Evolutionary conservation across 768 basidiomycete species (phyloP).

Genomic region (Lyophyllum shimeji): DNA sequence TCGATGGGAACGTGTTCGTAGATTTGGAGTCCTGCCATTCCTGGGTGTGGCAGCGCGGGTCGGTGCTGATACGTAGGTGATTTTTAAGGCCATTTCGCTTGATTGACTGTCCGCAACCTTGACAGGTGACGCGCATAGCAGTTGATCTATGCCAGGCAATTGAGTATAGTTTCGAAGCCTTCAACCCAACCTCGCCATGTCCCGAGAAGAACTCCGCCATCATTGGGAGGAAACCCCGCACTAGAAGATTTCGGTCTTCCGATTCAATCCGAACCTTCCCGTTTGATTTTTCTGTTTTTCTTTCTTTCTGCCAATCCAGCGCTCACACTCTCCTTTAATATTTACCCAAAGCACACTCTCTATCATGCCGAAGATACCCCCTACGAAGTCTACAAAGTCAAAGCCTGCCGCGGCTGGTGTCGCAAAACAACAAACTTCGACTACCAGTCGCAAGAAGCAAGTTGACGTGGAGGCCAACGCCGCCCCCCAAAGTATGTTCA

Average conservation of each 20-base stretch:
- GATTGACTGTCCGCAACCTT: constrained; percentile 1
- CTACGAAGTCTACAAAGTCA: not conserved
- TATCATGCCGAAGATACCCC: not conserved
- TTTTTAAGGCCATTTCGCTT: constrained; percentile 4
- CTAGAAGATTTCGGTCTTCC: not conserved
- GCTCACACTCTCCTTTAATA: not conserved
- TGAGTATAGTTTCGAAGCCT: not conserved
- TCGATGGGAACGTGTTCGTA: not conserved
- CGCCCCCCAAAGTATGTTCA: not conserved
- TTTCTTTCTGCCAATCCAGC: not conserved
- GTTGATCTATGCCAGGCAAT: not conserved
- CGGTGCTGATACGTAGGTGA: not conserved
- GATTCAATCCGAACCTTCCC: not conserved
- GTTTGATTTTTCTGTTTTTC: not conserved
- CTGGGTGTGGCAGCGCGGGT: not conserved
- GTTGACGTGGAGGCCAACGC: not conserved
- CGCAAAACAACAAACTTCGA: not conserved
- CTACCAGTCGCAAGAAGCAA: not conserved
- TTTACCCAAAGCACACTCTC: not conserved
- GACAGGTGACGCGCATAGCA: not conserved
- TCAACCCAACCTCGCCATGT: not conserved
- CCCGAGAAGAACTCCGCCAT: not conserved
- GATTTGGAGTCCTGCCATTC: not conserved
- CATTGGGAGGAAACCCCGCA: not conserved
- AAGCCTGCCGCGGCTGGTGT: not conserved